These are phyloP conservation scores for Coniochaeta ligniaria DNA, from an alignment of 2,329 filamentous ascomycete genomes.

Conservation along the genomic window DNA sequence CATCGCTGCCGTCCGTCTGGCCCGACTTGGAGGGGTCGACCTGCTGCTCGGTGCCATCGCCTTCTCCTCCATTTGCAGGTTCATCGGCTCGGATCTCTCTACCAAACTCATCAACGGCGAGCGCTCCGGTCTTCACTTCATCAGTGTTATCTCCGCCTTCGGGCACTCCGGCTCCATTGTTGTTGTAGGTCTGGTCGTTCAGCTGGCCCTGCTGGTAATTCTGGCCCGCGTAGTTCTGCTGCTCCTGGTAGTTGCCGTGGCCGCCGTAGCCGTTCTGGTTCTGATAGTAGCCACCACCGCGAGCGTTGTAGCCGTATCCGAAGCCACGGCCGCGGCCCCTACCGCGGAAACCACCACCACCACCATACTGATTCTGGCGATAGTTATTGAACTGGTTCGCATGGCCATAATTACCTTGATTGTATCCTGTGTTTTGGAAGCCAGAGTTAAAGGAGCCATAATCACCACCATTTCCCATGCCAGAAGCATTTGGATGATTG, in stretches of 20 bases:
- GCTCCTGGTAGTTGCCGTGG: slow-evolving; percentile 26
- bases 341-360: slow-evolving; percentile 41
- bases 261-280: slow-evolving; percentile 30
- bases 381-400: slow-evolving; percentile 74
- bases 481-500: slow-evolving; percentile 77
- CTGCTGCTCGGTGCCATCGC: slow-evolving; percentile 9
- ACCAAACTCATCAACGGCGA: slow-evolving; percentile 22
- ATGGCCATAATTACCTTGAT: slow-evolving; percentile 78
- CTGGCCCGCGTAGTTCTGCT: slow-evolving; percentile 20
- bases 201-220: slow-evolving; percentile 14
- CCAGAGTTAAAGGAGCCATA: slow-evolving; percentile 73
- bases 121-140: neutral
- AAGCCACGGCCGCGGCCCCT: slow-evolving; percentile 60
- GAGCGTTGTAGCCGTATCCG: slow-evolving; percentile 47
- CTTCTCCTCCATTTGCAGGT: slow-evolving; percentile 4
- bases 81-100: slow-evolving; percentile 16
- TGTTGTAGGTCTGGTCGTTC: slow-evolving; percentile 14
- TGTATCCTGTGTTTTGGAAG: slow-evolving; percentile 65
- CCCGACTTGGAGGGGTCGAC: neutral
- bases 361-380: slow-evolving; percentile 55
- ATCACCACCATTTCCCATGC: slow-evolving; percentile 76
- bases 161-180: slow-evolving; percentile 13
- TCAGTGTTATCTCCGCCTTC: slow-evolving; percentile 9
- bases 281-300: slow-evolving; percentile 35
- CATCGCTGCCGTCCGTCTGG: slow-evolving; percentile 10